phyloP scores from a whole-genome alignment of 2,329 filamentous ascomycete genomes.

The Lachnellula subtilissima region DNA sequence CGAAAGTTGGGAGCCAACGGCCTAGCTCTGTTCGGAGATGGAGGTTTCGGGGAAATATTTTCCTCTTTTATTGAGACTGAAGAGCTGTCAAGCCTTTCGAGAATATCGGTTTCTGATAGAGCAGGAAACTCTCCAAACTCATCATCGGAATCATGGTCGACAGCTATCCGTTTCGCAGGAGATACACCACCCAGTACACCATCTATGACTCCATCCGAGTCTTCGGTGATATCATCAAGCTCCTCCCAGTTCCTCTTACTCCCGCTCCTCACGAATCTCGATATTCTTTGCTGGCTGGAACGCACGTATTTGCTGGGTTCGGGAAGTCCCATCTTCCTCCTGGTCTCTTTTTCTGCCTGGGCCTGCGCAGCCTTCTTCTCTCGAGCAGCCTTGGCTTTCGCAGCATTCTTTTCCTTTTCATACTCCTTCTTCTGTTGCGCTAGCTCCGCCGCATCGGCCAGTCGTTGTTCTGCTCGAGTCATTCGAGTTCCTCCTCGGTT shows the following conservation, averaged over 20 bases:
- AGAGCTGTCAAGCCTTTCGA: constrained; percentile 21
- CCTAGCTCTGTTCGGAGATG: neutral
- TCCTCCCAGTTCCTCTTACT: constrained; percentile 21
- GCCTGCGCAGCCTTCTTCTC: constrained; percentile 55
- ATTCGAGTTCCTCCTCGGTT: constrained; percentile 39
- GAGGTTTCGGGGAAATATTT: neutral
- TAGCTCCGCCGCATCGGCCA: constrained; percentile 37
- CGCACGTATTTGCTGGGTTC: constrained; percentile 43
- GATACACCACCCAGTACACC: neutral
- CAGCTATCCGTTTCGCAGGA: constrained; percentile 9
- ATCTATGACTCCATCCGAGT: constrained; percentile 11
- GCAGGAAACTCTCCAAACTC: constrained; percentile 32
- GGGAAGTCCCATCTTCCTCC: constrained; percentile 48
- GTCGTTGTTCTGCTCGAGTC: constrained; percentile 34
- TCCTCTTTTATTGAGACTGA: constrained; percentile 1
- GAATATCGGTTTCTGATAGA: constrained; percentile 26
- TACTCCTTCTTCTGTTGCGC: constrained; percentile 44
- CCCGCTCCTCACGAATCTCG: constrained; percentile 42
- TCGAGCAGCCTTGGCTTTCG: constrained; percentile 44
- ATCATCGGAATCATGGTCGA: constrained; percentile 24
- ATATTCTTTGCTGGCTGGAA: constrained; percentile 54
- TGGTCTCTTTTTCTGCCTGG: constrained; percentile 43
- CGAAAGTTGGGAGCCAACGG: neutral
- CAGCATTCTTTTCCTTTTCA: constrained; percentile 48
- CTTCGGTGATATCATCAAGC: constrained; percentile 16